Evolutionary conservation across 352 stramenopile species (phyloP).

Genomic region (Phytophthora aleatoria): DNA sequence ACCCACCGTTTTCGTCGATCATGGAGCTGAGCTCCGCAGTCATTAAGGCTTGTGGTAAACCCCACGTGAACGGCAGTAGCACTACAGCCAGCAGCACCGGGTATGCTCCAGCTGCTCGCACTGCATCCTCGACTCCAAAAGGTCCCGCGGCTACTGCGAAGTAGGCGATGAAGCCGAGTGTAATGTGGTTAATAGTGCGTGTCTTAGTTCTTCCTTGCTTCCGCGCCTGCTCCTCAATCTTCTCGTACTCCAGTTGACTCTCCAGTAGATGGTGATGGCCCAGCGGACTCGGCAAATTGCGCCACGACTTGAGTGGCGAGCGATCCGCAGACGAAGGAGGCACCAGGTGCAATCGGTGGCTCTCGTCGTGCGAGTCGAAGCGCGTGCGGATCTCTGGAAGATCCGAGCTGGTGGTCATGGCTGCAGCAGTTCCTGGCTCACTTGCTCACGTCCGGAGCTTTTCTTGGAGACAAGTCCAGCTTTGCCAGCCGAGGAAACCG

Average conservation of each 20-base stretch:
- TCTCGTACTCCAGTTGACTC: conserved; percentile 49
- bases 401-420: conserved; percentile 19
- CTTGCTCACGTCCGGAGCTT: background rate
- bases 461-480: conserved; percentile 15
- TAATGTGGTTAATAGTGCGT: conserved; percentile 84
- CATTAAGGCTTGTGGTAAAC: conserved; percentile 84
- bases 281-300: conserved; percentile 63
- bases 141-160: conserved; percentile 80
- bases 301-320: conserved; percentile 78
- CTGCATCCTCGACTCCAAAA: conserved; percentile 82
- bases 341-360: conserved; percentile 57
- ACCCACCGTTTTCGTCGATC: conserved; percentile 86
- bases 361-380: conserved; percentile 69
- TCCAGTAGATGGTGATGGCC: conserved; percentile 55
- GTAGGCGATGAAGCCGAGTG: conserved; percentile 85
- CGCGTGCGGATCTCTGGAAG: conserved; percentile 50
- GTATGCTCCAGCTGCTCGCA: conserved; percentile 71
- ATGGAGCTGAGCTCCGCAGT: conserved; percentile 84
- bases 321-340: conserved; percentile 76
- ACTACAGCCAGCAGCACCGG: conserved; percentile 76
- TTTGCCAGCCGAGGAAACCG: conserved; percentile 16
- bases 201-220: conserved; percentile 39
- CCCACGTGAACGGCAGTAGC: conserved; percentile 82
- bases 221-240: conserved; percentile 36
- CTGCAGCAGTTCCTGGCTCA: background rate